Base-by-base conservation (phyloP, 805 yeast species). In the Tetrapisispora taiwanensis region DNA sequence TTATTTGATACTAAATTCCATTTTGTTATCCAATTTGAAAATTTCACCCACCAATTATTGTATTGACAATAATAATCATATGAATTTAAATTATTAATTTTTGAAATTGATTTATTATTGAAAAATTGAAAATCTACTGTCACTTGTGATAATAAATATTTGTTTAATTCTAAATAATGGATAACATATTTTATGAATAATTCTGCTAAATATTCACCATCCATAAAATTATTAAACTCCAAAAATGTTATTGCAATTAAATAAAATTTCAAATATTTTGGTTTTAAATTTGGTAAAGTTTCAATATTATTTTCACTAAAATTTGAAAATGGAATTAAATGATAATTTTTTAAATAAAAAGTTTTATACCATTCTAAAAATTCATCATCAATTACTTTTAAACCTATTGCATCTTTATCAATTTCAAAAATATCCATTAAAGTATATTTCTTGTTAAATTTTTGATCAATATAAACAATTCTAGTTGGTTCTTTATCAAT, bases 1-100 rank as follows among this genome's bases (percentile, higher is more conserved):
- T 68, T 68, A 42, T 66, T 64, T 26, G 71, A 66, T 1, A 67
- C 58, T 10, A 68, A 48, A 45, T 63, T 62, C 56, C 69, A 63
- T 44, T 55, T 60, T 8, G 57, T 51, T 7, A 68, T 46, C 71
- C 71, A 68, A 17, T 54, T 43, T 1, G 69, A 49, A 34, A 68
- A 59, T 14, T 59, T 54, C 0, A 45, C 35, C 71, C 71, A 68
- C 63, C 63, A 60, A 41, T 49, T 49, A 8, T 46, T 44, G 4
- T 40, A 30, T 1, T 49, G 33, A 17, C 40, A 37, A 18, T 37
- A 37, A 18, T 37, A 27, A 12, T 15, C 9, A 7, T 27, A 12
- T 6, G 24, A 17, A 7, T 37, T 18, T 4, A 3, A 13, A 5
- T 15, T 7, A 8, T 27, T n/a, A n/a, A n/a, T 37, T 6, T 17